Evolutionary conservation across 306 rosid species (phyloP), one percentile per base, ranked within the genome.

Genomic region (Vicia villosa): DNA sequence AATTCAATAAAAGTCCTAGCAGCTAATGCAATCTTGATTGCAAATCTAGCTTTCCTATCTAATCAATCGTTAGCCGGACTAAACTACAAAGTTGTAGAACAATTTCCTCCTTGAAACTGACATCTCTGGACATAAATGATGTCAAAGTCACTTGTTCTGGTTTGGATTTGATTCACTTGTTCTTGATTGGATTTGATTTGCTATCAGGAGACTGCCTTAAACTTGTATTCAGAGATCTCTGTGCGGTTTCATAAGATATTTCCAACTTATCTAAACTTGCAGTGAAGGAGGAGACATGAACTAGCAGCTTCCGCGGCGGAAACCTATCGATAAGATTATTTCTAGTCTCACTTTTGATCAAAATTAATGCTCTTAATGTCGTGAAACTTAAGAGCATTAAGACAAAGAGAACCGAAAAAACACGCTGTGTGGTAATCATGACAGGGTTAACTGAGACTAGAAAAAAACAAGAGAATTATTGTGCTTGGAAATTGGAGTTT

Each of bases 101-200:
- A 19, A 21, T 22, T 72, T 77, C 67, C 81, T 78, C 74, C 79
- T 66, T 69, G 80, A 68, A 83, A n/a, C n/a, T n/a, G n/a, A n/a
- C n/a, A 77, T 74, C 81, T 66, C 58, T 65, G 19, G 11, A 64
- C 36, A 17, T 54, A 77, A 49, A 60, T n/a, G 10, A 57, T 62
- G 45, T 61, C 63, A 32, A 40, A 56, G 40, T 85, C 79, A 73
- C 85, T 78, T 79, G 73, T 90, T 90, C 36, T 90, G 96, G 46
- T n/a, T n/a, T n/a, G n/a, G n/a, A n/a, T n/a, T n/a, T n/a, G n/a
- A n/a, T n/a, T n/a, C n/a, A n/a, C n/a, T n/a, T n/a, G n/a, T n/a
- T n/a, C n/a, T n/a, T n/a, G n/a, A 52, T 87, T 42, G 96, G 93
- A 77, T 87, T 90, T 32, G 94, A 86, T 8, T 82, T 80, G 88